Evolutionary conservation across 2,329 filamentous ascomycete species (phyloP).

Genomic region (Apiospora sp.): DNA sequence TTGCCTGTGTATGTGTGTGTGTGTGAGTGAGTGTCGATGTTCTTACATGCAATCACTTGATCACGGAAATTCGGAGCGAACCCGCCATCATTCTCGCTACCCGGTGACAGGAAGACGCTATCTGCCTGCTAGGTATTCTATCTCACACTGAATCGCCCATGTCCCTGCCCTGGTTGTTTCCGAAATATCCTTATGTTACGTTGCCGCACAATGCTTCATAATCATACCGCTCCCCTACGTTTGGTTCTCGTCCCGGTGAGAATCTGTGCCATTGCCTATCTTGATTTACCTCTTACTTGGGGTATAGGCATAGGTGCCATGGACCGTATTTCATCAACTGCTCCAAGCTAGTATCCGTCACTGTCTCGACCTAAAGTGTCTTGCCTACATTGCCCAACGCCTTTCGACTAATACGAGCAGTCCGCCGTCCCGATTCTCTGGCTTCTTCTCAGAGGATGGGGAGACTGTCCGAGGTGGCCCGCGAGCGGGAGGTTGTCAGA

Average conservation of each 20-base stretch:
- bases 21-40: neutral
- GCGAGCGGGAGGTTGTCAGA: conserved; percentile 25
- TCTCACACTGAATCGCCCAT: conserved; percentile 15
- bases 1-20: neutral
- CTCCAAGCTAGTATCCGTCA: conserved; percentile 4
- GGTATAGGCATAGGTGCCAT: conserved; percentile 15
- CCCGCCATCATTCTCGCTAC: neutral
- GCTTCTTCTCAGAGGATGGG: conserved; percentile 15
- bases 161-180: conserved; percentile 1
- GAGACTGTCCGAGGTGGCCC: conserved; percentile 24
- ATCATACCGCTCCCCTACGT: neutral
- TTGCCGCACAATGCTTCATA: conserved; percentile 21
- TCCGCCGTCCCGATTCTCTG: neutral
- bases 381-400: neutral
- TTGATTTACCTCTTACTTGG: conserved; percentile 20
- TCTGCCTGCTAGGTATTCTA: conserved; percentile 11
- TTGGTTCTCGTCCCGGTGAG: neutral
- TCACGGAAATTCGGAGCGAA: conserved; percentile 16
- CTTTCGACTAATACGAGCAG: neutral
- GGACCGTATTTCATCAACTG: conserved; percentile 12
- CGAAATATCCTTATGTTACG: conserved; percentile 12
- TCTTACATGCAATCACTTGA: conserved; percentile 14
- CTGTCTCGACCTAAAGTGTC: neutral
- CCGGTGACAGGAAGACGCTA: conserved; percentile 8
- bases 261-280: conserved; percentile 16